Evolutionary conservation across 108 stramenopile species (phyloP), one percentile per base, ranked within the genome.

Genomic region (Discostella stelligeroides): DNA sequence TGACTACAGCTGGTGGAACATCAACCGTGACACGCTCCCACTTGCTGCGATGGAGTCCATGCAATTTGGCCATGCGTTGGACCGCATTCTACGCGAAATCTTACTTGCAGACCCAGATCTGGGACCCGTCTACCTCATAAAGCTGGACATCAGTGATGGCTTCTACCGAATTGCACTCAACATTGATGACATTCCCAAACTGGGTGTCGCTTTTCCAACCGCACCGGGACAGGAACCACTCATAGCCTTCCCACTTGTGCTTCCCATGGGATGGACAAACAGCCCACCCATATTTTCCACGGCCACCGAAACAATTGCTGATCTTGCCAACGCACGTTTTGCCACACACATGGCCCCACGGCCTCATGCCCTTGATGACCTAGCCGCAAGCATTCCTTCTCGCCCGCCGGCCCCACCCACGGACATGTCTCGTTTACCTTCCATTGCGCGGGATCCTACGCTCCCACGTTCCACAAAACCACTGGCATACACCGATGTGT

Each of bases 1-100:
- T 17, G 75, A 82, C 59, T 68, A 57, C 66, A 63, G 57, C n/a
- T 77, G 48, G 37, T 73, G 25, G 18, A 51, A 41, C 34, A 55
- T 68, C 18, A 68, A 68, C 37, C 7, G 4, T 15, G 66, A 67
- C 12, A 68, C 66, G 13, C 54, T 68, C 12, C 66, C 34, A 14
- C 66, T 68, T 38, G 66, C 66, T 12, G 42, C 66, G 11, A 14
- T 46, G 20, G 55, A 68, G 14, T 8, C 54, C 7, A 68, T 68
- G 66, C 66, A 57, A 23, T 68, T 68, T 40, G 54, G 66, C 0
- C 66, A 68, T 23, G 66, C 66, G 37, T 17, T 68, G 11, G 42
- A 68, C 9, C 1, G 66, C 0, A 20, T 68, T 37, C 45, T 39
- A 27, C 24, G 53, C 5, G 53, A 55, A 23, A 55, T 55, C 24